Evolutionary conservation across 805 yeast species (phyloP).

Genomic region (Wickerhamomyces mucosus): DNA sequence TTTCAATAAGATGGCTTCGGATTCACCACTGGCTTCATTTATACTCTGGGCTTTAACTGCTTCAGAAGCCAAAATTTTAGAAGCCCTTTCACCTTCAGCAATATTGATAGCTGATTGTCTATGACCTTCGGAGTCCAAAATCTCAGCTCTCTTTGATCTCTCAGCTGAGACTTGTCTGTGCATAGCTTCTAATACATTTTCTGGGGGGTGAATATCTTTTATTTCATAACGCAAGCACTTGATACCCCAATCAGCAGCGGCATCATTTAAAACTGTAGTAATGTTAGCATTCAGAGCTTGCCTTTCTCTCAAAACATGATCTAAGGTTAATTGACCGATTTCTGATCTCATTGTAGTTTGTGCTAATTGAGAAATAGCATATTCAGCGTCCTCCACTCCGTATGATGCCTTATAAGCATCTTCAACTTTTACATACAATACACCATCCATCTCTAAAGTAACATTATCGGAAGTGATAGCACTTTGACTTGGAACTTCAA

Average conservation of each 20-base stretch:
- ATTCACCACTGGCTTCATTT: constrained; percentile 66
- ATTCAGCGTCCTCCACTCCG: constrained; percentile 83
- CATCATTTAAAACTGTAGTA: constrained; percentile 73
- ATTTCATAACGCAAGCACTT: constrained; percentile 78
- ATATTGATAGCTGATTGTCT: constrained; percentile 72
- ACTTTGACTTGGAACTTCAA: constrained; percentile 75
- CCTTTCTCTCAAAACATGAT: constrained; percentile 69
- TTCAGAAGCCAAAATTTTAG: constrained; percentile 68
- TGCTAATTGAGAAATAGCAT: constrained; percentile 77
- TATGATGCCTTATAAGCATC: constrained; percentile 83
- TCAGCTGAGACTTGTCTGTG: constrained; percentile 86
- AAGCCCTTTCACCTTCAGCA: constrained; percentile 73
- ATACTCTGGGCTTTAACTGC: constrained; percentile 53
- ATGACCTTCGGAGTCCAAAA: constrained; percentile 77
- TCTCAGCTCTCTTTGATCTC: constrained; percentile 79
- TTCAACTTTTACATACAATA: constrained; percentile 63
- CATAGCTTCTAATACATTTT: constrained; percentile 81
- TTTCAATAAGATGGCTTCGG: constrained; percentile 54
- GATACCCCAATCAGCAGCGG: constrained; percentile 81
- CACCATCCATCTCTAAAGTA: constrained; percentile 77
- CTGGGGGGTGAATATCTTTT: constrained; percentile 82
- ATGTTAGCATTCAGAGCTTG: constrained; percentile 64
- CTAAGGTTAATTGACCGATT: constrained; percentile 75
- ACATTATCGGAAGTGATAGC: constrained; percentile 86
- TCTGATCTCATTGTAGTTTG: constrained; percentile 89